Conservation (phyloP, 345 rosid genomes). For the Corchorus capsularis region DNA sequence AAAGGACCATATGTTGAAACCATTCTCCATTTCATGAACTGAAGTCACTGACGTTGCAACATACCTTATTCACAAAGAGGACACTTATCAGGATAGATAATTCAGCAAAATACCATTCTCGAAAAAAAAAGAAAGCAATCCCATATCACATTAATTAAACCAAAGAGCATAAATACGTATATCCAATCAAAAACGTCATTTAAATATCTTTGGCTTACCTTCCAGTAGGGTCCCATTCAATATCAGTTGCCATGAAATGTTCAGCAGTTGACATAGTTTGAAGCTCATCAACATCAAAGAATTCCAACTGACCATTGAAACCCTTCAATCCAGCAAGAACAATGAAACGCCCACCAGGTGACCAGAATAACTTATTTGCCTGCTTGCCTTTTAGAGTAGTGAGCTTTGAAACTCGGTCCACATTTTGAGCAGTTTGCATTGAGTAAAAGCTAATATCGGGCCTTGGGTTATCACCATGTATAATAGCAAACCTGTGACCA, state of each 20-base stretch:
- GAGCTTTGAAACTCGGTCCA: conserved; percentile 81
- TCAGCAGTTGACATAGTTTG: conserved; percentile 94
- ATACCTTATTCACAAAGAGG: conserved; percentile 45
- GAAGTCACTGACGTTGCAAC: conserved; percentile 91
- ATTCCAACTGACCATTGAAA: conserved; percentile 93
- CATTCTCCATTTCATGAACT: conserved; percentile 97
- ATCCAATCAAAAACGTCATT: background rate
- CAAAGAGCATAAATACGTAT: background rate
- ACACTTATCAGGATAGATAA: conserved; percentile 7
- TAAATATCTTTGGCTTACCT: conserved; percentile 46
- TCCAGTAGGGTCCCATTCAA: conserved; percentile 99
- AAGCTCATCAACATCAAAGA: conserved; percentile 87
- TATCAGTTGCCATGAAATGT: conserved; percentile 94
- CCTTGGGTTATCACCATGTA: conserved; percentile 91
- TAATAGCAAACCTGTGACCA: conserved; percentile 94
- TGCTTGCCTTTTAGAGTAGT: conserved; percentile 89
- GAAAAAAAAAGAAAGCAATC: no score
- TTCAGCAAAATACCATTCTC: no score
- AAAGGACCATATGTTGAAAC: conserved; percentile 94
- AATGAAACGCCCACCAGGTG: conserved; percentile 79
- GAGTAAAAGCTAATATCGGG: conserved; percentile 95
- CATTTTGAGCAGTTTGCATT: conserved; percentile 59
- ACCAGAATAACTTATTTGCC: conserved; percentile 97
- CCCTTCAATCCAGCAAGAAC: conserved; percentile 92
- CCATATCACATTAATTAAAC: background rate